A percentile compares a stretch with the other conserved stretches of the same genome.
Evolutionary conservation across 2,329 filamentous ascomycete genomes (phyloP).

Genomic region (Celoporthe dispersa): DNA sequence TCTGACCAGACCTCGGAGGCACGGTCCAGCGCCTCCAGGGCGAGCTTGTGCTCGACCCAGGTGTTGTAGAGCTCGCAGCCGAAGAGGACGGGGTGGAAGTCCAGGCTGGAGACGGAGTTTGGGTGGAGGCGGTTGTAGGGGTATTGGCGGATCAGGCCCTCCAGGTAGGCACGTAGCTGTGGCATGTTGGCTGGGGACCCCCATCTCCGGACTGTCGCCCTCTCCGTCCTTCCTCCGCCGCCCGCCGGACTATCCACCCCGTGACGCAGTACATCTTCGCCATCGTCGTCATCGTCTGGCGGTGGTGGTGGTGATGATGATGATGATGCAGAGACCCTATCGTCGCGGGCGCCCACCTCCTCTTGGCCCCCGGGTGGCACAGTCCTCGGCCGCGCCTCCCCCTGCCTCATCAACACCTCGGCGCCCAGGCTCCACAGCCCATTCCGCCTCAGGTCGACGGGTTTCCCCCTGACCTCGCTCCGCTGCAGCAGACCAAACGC

Average conservation of each 20-base stretch:
- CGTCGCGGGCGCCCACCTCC: not conserved
- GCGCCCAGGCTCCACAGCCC: slow-evolving; percentile 83
- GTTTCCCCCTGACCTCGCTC: slow-evolving; percentile 52
- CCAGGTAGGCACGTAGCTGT: slow-evolving; percentile 67
- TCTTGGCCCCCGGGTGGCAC: not conserved
- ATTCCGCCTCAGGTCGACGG: slow-evolving; percentile 70
- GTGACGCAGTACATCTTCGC: not conserved
- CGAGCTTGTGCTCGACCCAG: slow-evolving; percentile 61
- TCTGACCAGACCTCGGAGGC: slow-evolving; percentile 42
- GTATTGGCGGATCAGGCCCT: slow-evolving; percentile 76
- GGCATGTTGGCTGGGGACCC: slow-evolving; percentile 51
- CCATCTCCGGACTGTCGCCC: slow-evolving; percentile 41
- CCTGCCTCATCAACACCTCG: slow-evolving; percentile 75
- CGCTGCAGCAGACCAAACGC: slow-evolving; percentile 76
- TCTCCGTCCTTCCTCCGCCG: slow-evolving; percentile 14
- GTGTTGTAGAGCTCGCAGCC: slow-evolving; percentile 80
- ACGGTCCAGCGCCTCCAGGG: slow-evolving; percentile 43
- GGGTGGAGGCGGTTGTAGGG: slow-evolving; percentile 68
- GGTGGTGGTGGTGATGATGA: not conserved
- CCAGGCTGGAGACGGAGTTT: slow-evolving; percentile 64
- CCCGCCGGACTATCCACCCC: slow-evolving; percentile 15
- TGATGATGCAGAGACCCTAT: not conserved
- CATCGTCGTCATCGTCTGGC: slow-evolving; percentile 7
- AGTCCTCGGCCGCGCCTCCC: slow-evolving; percentile 38
- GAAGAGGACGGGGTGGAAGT: slow-evolving; percentile 83